These are phyloP conservation scores for Pythium aristosporum DNA, from an alignment of 352 stramenopile genomes.

Conservation along the genomic window DNA sequence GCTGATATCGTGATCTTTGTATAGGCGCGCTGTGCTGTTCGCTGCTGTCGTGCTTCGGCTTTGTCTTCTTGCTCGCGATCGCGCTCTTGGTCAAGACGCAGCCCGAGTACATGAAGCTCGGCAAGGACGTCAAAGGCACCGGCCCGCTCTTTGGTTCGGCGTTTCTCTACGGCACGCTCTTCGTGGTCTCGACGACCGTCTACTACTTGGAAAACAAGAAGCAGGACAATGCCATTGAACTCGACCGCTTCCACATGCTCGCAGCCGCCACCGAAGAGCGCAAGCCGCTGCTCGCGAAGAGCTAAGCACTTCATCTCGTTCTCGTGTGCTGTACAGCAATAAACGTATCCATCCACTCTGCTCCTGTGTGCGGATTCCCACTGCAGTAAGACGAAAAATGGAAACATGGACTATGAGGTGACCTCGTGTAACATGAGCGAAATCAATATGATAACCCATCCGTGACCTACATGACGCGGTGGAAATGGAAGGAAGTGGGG, in stretches of 20 bases:
- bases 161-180: slow-evolving; percentile 66
- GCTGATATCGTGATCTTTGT: neutral
- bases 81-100: slow-evolving; percentile 72
- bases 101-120: slow-evolving; percentile 83
- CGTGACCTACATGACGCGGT: no score
- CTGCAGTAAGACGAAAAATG: neutral
- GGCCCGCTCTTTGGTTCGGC: slow-evolving; percentile 73
- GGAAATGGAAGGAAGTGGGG: no score
- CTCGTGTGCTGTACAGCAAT: neutral
- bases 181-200: slow-evolving; percentile 62
- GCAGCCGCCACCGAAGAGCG: slow-evolving; percentile 52
- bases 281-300: slow-evolving; percentile 58
- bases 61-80: slow-evolving; percentile 70
- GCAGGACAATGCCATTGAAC: slow-evolving; percentile 16
- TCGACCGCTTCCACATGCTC: slow-evolving; percentile 44
- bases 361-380: neutral
- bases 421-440: neutral
- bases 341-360: neutral
- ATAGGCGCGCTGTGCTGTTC: slow-evolving; percentile 74
- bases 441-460: no score
- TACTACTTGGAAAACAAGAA: slow-evolving; percentile 77
- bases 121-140: slow-evolving; percentile 63
- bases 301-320: neutral
- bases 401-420: neutral
- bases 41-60: slow-evolving; percentile 68